A percentile compares a stretch with the other conserved stretches of the same genome.
These are phyloP conservation scores for Epichloe scottii DNA, from an alignment of 2,329 filamentous ascomycete genomes.

Conservation along the genomic window DNA sequence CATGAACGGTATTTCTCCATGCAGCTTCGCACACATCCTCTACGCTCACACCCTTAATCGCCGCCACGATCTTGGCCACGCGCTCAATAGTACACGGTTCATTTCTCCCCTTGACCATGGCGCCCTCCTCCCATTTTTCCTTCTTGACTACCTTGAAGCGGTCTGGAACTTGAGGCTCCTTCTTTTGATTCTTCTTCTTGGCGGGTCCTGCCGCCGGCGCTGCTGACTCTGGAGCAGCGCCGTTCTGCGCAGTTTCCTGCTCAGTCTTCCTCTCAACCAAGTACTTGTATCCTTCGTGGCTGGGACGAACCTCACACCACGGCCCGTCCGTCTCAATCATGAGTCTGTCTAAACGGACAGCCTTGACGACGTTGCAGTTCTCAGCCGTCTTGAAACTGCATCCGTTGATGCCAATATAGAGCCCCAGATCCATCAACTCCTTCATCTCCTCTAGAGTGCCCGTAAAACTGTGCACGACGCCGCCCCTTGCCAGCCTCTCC, in stretches of 20 bases:
- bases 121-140: constrained; percentile 80
- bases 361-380: constrained; percentile 73
- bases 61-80: constrained; percentile 80
- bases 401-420: constrained; percentile 91
- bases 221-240: constrained; percentile 6
- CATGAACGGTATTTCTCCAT: constrained; percentile 67
- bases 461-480: constrained; percentile 91
- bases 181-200: constrained; percentile 38
- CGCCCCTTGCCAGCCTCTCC: constrained; percentile 56
- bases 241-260: constrained; percentile 15
- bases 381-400: constrained; percentile 92
- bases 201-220: constrained; percentile 11
- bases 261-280: constrained; percentile 31
- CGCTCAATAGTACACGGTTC: constrained; percentile 79
- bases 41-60: constrained; percentile 66
- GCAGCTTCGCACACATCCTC: constrained; percentile 78
- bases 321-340: constrained; percentile 97
- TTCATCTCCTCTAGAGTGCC: constrained; percentile 76
- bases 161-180: constrained; percentile 53
- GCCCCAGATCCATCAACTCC: constrained; percentile 63
- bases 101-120: constrained; percentile 89
- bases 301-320: constrained; percentile 90
- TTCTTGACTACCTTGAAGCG: constrained; percentile 84
- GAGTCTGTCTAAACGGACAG: constrained; percentile 64
- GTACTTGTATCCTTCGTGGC: constrained; percentile 72